Evolutionary conservation across 2,329 filamentous ascomycete species (phyloP), one percentile per base, ranked within the genome.

Genomic region (Neonectria ditissima): DNA sequence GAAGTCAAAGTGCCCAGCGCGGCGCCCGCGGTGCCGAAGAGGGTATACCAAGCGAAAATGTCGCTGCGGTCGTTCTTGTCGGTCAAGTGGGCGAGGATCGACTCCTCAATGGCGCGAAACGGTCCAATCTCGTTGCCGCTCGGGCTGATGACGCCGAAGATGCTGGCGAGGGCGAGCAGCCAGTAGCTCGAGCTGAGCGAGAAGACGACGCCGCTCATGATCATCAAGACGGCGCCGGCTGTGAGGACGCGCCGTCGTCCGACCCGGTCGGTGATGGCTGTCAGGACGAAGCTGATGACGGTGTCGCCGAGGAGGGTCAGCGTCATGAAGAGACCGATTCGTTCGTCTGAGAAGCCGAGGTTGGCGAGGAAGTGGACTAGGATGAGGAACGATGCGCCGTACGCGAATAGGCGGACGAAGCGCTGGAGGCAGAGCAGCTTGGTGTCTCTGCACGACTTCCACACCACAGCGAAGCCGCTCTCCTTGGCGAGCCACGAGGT

Each of bases 71-170:
- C n/a, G 16, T 50, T 18, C 47, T 77, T 2, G 77, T 75, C 5
- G 80, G 68, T 87, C 4, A 89, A 78, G 44, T 89, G 86, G 4
- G 87, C 86, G 2, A 89, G 76, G 5, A 85, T 83, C 16, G 84
- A 87, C 75, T 90, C 87, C 71, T 90, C 88, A 28, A 90, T 81
- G 41, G 87, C 87, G 41, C 85, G 80, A 63, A 90, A 90, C 0
- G 87, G 88, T 0, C 87, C 87, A 56, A 89, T 89, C 70, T 90
- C 88, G 59, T 87, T 89, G 8, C 87, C 88, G 70, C 86, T 87
- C n/a, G 86, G 86, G 73, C 86, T 89, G 34, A 91, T 87, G 52
- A 91, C 87, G 5, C 88, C 88, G 8, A 90, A 65, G 16, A 91
- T 80, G 22, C 47, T 50, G 47, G 86, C 85, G 2, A 87, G 87